Evolutionary conservation across 495 filamentous ascomycete genomes (phyloP).

Genomic region (Xylaria bambusicola): DNA sequence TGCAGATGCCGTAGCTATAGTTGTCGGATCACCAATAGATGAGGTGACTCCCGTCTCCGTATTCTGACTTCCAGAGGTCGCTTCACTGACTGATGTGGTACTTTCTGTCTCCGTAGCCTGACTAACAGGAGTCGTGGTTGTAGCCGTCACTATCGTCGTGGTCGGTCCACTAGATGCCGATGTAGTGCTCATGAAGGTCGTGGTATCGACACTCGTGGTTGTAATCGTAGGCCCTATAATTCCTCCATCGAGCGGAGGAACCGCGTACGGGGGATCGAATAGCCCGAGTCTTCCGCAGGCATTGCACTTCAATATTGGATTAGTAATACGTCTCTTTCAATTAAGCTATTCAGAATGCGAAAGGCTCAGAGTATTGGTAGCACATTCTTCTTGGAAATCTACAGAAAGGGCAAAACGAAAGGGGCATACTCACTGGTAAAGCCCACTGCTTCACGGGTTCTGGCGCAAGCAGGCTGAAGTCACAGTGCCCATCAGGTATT

Average conservation of each 20-base stretch:
- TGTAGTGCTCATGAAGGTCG: slow-evolving; percentile 8
- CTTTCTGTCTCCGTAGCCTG: slow-evolving; percentile 2
- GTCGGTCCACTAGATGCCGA: slow-evolving; percentile 6
- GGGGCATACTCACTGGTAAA: slow-evolving; percentile 18
- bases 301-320: slow-evolving; percentile 19
- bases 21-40: neutral
- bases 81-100: neutral
- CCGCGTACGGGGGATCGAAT: slow-evolving; percentile 37
- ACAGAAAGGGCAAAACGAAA: neutral
- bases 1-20: neutral
- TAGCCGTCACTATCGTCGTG: slow-evolving; percentile 1
- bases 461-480: slow-evolving; percentile 34
- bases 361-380: too few relatives aligned
- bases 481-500: slow-evolving; percentile 26
- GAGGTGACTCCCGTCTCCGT: neutral
- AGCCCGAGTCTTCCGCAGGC: slow-evolving; percentile 36
- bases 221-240: slow-evolving; percentile 21
- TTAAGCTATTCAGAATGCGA: neutral
- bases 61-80: neutral
- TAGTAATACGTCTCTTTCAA: neutral
- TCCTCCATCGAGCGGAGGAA: slow-evolving; percentile 28
- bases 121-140: slow-evolving; percentile 1
- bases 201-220: slow-evolving; percentile 6
- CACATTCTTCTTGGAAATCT: neutral
- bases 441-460: slow-evolving; percentile 29